These are phyloP conservation scores for Mucor sp. DNA, from an alignment of 371 early-diverging fungal genomes.

Conservation along the genomic window DNA sequence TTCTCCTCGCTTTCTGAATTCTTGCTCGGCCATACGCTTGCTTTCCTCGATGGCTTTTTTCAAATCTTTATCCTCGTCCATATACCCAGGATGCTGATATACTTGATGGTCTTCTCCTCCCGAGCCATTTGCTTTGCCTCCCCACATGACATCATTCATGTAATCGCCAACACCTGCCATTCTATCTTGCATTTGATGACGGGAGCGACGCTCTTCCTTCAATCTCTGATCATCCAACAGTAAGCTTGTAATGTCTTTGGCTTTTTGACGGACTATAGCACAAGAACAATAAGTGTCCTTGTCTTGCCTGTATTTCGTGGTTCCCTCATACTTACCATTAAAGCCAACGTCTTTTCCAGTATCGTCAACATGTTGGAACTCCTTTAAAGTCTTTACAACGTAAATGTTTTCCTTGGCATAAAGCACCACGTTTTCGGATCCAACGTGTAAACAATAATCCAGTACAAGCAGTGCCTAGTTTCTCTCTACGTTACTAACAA, in stretches of 20 bases:
- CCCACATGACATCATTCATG: constrained; percentile 36
- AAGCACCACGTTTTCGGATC: constrained; percentile 86
- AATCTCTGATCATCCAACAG: constrained; percentile 81
- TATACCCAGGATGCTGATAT: constrained; percentile 50
- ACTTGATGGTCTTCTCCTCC: constrained; percentile 34
- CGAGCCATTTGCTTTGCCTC: constrained; percentile 8
- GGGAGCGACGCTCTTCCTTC: constrained; percentile 72
- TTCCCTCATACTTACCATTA: constrained; percentile 57
- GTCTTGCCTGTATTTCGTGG: background rate
- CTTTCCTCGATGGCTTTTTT: constrained; percentile 87
- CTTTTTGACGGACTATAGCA: constrained; percentile 82
- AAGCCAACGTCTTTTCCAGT: constrained; percentile 89
- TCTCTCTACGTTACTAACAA: background rate
- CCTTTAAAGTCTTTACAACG: constrained; percentile 92
- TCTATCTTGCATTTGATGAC: constrained; percentile 66
- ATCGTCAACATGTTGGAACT: constrained; percentile 95
- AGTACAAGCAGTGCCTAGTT: constrained; percentile 58
- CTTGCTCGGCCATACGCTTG: constrained; percentile 67
- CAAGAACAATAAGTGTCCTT: constrained; percentile 18
- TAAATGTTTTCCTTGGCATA: constrained; percentile 91
- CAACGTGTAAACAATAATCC: constrained; percentile 78
- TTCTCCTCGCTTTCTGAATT: constrained; percentile 45
- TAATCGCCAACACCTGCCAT: constrained; percentile 52
- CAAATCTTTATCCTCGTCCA: constrained; percentile 81
- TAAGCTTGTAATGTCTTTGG: constrained; percentile 86